These are phyloP conservation scores for Phaeolepiota aurea DNA, from an alignment of 768 basidiomycete species.

Conservation along the genomic window DNA sequence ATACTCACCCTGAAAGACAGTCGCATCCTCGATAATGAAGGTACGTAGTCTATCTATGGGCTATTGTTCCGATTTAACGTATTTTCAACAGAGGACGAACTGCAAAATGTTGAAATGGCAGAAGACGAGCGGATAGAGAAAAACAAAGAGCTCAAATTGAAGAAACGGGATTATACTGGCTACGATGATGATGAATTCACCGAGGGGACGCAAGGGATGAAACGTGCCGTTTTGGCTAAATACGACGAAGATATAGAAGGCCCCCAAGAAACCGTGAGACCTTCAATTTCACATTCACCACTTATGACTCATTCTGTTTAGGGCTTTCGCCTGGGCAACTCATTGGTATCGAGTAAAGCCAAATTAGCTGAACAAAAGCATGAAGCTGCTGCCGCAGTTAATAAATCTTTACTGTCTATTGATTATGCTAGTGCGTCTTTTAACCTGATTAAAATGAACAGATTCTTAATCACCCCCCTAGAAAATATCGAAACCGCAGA, in stretches of 20 bases:
- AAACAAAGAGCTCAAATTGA: constrained; percentile 78
- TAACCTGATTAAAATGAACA: no score
- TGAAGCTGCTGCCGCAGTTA: constrained; percentile 53
- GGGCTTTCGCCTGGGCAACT: constrained; percentile 84
- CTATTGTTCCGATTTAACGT: constrained; percentile 4
- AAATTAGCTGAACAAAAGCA: constrained; percentile 38
- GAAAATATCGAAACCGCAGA: constrained; percentile 86
- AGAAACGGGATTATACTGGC: constrained; percentile 85
- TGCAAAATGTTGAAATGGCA: constrained; percentile 93
- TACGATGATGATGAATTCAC: constrained; percentile 95
- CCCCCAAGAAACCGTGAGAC: constrained; percentile 53
- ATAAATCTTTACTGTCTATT: constrained; percentile 75
- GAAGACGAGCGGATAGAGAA: constrained; percentile 78
- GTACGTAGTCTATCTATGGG: no score
- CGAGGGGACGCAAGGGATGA: constrained; percentile 68
- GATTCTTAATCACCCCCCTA: constrained; percentile 16
- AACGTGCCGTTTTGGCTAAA: constrained; percentile 77
- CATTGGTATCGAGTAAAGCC: constrained; percentile 30
- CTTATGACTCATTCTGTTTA: constrained; percentile 20
- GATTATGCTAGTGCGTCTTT: constrained; percentile 78
- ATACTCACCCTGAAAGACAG: constrained; percentile 97
- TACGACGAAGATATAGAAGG: constrained; percentile 90
- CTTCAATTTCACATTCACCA: not conserved
- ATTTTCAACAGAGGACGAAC: constrained; percentile 75
- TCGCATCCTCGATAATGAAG: constrained; percentile 92